Conservation (phyloP, 1,139 yeast genomes). For the Kluyveromyces sp. region DNA sequence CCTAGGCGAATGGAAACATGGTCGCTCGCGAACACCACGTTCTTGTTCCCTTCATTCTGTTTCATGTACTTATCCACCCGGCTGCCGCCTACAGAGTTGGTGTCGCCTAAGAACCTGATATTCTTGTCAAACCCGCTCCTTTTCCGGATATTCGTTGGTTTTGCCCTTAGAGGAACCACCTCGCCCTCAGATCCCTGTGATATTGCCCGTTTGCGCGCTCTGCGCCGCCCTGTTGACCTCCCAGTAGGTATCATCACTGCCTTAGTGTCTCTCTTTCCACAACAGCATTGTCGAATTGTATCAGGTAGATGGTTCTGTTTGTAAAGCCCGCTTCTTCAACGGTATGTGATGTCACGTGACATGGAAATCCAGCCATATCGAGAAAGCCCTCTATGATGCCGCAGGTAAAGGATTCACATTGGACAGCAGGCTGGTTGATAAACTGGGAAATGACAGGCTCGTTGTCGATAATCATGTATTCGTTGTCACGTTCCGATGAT, state of each 20-base stretch:
- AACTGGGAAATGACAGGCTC: conserved; percentile 69
- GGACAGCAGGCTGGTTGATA: conserved; percentile 51
- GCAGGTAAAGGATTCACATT: conserved; percentile 44
- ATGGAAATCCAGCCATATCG: conserved; percentile 72
- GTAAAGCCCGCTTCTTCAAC: conserved; percentile 62
- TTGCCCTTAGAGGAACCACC: conserved; percentile 6
- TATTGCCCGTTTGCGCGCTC: conserved; percentile 5
- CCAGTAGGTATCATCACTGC: conserved; percentile 6
- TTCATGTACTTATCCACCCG: conserved; percentile 2
- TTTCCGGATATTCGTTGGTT: conserved; percentile 8
- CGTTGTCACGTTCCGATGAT: conserved; percentile 73
- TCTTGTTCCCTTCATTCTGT: not conserved
- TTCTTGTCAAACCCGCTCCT: conserved; percentile 3
- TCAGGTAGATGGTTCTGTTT: conserved; percentile 71
- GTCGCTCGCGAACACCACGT: conserved; percentile 7
- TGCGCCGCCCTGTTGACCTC: conserved; percentile 1
- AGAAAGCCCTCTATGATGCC: conserved; percentile 89
- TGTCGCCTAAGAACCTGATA: conserved; percentile 2
- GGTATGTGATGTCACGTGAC: conserved; percentile 79
- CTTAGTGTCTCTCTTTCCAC: conserved; percentile 43
- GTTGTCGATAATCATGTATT: conserved; percentile 81
- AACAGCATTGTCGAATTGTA: conserved; percentile 62
- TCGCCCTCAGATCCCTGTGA: conserved; percentile 1
- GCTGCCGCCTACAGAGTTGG: conserved; percentile 3
- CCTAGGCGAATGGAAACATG: conserved; percentile 8